Base-by-base conservation (phyloP, 2,329 filamentous ascomycete genomes). In the Aspergillus luchuensis region DNA sequence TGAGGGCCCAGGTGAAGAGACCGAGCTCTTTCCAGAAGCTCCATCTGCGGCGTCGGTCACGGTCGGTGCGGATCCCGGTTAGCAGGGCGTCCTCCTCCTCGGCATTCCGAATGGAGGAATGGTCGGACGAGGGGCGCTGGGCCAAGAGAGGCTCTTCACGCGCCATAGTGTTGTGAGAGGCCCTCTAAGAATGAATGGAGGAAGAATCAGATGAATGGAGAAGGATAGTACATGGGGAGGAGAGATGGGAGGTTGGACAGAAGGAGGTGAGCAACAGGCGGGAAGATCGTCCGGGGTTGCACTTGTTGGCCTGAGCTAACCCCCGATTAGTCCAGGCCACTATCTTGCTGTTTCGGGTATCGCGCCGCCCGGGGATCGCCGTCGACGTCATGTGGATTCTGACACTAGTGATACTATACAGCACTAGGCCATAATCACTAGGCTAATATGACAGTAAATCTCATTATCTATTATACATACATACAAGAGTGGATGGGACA, bases 1-100 rank as follows among this genome's bases (percentile, higher is more conserved):
- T 69, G 15, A 95, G 77, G 5, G 92, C 92, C 92, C 93, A 97
- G 52, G 85, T 78, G 72, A 97, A 93, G 64, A 96, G 79, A 23
- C 89, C 85, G 56, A 91, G 76, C 73, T 97, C 91, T 63, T 90
- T 86, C 86, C 87, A 90, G 72, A 84, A 82, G 58, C 85, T 74
- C 75, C 85, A 85, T 61, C 75, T 76, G 57, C 79, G 76, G 49
- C 72, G 68, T 55, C 67, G 63, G 25, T 63, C 50, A n/a, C 71
- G 74, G 52, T 62, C 66, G 5, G 69, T 72, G n/a, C 71, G 74
- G 69, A 87, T 75, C 65, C 88, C 82, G 39, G 87, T 84, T 59
- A 88, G 76, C 61, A 90, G 78, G 45, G 85, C 84, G 69, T 89
- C 84, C 75, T 88, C 86, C 74, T 88, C 86, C 65, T 84, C 84